Evolutionary conservation across 2,329 filamentous ascomycete genomes (phyloP).

Genomic region (Colletotrichum cereale): DNA sequence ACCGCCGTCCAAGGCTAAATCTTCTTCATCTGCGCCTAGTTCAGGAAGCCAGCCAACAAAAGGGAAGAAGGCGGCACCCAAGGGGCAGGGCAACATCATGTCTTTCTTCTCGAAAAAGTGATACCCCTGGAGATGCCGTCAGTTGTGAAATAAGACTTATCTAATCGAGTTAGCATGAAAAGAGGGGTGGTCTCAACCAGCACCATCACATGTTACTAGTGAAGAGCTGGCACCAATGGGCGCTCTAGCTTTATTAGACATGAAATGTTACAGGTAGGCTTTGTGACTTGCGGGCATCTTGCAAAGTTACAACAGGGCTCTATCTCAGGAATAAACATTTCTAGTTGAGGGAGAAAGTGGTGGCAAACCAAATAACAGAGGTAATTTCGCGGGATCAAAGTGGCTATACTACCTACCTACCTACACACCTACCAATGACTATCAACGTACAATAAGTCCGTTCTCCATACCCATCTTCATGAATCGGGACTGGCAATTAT

Average conservation of each 20-base stretch:
- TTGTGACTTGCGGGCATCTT: background rate
- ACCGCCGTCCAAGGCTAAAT: constrained; percentile 64
- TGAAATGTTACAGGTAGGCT: too few relatives aligned
- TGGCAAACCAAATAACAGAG: background rate
- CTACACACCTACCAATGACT: background rate
- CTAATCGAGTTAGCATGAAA: background rate
- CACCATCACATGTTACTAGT: background rate
- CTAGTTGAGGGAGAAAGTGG: background rate
- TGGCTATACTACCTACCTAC: background rate
- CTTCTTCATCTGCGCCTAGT: constrained; percentile 55
- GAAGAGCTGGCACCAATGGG: background rate
- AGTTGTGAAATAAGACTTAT: background rate
- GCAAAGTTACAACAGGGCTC: background rate
- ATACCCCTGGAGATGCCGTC: background rate
- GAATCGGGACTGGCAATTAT: background rate
- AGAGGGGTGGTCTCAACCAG: background rate
- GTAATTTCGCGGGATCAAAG: background rate
- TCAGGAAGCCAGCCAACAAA: constrained; percentile 61
- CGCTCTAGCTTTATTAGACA: too few relatives aligned
- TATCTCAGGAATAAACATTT: background rate
- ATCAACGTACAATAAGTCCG: background rate
- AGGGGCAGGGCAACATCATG: constrained; percentile 87
- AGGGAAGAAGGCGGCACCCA: constrained; percentile 68
- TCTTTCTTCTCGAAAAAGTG: constrained; percentile 90
- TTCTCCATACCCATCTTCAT: background rate